Conservation (phyloP, 2,329 filamentous ascomycete genomes). For the Coniochaeta pulveracea region DNA sequence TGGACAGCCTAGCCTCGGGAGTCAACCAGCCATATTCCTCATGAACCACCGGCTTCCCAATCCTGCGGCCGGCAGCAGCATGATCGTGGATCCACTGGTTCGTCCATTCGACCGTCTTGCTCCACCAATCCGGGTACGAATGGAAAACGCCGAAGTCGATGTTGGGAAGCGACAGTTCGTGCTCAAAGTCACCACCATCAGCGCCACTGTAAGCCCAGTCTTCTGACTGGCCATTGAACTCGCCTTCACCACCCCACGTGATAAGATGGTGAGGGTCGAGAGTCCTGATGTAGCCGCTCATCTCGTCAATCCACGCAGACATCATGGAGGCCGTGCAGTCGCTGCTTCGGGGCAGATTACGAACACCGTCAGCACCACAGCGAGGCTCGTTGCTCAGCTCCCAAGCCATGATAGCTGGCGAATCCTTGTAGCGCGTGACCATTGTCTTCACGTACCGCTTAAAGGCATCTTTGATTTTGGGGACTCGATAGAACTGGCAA, state of each 20-base stretch:
- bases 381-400: constrained; percentile 53
- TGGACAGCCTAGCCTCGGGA: constrained; percentile 31
- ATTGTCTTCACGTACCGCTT: constrained; percentile 49
- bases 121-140: constrained; percentile 44
- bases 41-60: constrained; percentile 40
- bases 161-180: constrained; percentile 31
- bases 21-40: constrained; percentile 46
- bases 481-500: constrained; percentile 35
- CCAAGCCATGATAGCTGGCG: constrained; percentile 53
- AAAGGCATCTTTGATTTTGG: constrained; percentile 37
- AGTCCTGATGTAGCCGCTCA: constrained; percentile 41
- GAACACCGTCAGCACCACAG: constrained; percentile 31
- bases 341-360: constrained; percentile 30
- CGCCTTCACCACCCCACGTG: constrained; percentile 47
- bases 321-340: constrained; percentile 29
- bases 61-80: constrained; percentile 26
- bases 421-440: constrained; percentile 46
- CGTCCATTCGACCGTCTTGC: constrained; percentile 38
- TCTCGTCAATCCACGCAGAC: constrained; percentile 38
- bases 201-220: constrained; percentile 34
- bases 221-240: constrained; percentile 31
- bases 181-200: constrained; percentile 42
- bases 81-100: constrained; percentile 44
- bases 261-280: constrained; percentile 40
- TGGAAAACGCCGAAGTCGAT: constrained; percentile 46